Evolutionary conservation across 2,329 filamentous ascomycete genomes (phyloP).

Genomic region (Bipolaris gigantea): DNA sequence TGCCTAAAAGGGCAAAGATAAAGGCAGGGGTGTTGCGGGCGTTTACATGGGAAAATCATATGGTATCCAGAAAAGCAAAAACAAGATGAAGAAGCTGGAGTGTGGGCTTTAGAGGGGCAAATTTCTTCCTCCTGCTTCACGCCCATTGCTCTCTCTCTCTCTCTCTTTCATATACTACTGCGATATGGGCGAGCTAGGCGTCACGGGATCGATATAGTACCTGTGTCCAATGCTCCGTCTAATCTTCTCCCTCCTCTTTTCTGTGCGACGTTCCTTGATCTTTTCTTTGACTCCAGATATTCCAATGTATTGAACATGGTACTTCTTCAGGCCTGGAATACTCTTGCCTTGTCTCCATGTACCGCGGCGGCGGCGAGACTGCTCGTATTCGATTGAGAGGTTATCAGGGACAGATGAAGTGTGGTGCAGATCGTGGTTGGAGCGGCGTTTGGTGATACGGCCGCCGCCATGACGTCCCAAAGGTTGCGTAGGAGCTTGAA

Average conservation of each 20-base stretch:
- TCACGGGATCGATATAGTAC: slow-evolving; percentile 40
- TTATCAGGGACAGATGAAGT: slow-evolving; percentile 23
- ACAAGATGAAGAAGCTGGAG: neutral
- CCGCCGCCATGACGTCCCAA: slow-evolving; percentile 19
- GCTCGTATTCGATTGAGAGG: slow-evolving; percentile 16
- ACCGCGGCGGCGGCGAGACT: slow-evolving; percentile 7
- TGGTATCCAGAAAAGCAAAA: neutral
- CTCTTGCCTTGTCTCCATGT: slow-evolving; percentile 37
- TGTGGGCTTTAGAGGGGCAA: neutral
- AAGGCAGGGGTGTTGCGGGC: neutral
- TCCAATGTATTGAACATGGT: slow-evolving; percentile 56
- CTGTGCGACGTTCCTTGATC: slow-evolving; percentile 51
- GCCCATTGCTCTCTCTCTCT: no score
- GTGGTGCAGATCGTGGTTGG: slow-evolving; percentile 11
- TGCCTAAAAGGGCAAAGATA: neutral
- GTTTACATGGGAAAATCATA: neutral
- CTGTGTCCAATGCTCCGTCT: slow-evolving; percentile 57
- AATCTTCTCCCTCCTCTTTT: slow-evolving; percentile 57
- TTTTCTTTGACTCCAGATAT: slow-evolving; percentile 54
- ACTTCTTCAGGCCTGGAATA: slow-evolving; percentile 48
- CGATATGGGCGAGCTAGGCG: neutral
- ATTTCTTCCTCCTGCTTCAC: neutral
- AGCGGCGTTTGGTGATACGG: slow-evolving; percentile 30
- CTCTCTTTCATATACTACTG: neutral
- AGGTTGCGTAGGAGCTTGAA: slow-evolving; percentile 31